Base-by-base conservation (phyloP, 2,329 filamentous ascomycete species). In the Cercospora zeina region DNA sequence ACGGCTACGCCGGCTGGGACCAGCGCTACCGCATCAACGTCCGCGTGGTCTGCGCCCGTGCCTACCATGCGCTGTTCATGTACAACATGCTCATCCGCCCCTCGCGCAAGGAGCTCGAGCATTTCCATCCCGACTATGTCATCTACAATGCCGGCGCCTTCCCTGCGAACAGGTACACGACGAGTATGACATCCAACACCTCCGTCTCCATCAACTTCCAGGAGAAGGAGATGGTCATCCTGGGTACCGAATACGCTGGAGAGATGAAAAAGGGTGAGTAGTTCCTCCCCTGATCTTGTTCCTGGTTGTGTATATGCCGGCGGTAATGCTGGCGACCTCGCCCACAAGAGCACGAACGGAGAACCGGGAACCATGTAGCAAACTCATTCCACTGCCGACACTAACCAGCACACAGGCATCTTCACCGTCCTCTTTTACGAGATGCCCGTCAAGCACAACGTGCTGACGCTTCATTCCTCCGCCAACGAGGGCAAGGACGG, bases 371-470 rank as follows among this genome's bases (percentile, higher is more conserved):
- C 24, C n/a, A n/a, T n/a, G n/a, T n/a, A n/a, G n/a, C n/a, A n/a
- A 27, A 27, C 24, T 27, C 24, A 6, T n/a, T n/a, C n/a, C 24
- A 27, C 24, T 27, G 24, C 24, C 24, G 24, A 27, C 24, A 27
- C 24, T 27, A 27, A 27, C 24, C 24, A 3, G 24, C 24, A 27
- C 3, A 27, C 24, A 27, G 24, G 95, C 72, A 86, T 99, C 79
- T 99, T 99, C 85, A 99, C 95, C 53, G 92, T 99, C 55, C 88
- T 99, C 77, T 99, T 96, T 86, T 99, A 97, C 84, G 95, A 99
- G 84, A 99, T 97, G 93, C 95, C 95, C 65, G 91, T 99, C 77
- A 97, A 97, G 87, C 95, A 99, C 87, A 96, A 97, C 79, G 93
- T 99, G 72, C 83, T 99, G 70, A 99, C 95, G 42, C 88, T 99